Evolutionary conservation across 306 rosid genomes (phyloP), one percentile per base, ranked within the genome.

Genomic region (Lablab purpureus): DNA sequence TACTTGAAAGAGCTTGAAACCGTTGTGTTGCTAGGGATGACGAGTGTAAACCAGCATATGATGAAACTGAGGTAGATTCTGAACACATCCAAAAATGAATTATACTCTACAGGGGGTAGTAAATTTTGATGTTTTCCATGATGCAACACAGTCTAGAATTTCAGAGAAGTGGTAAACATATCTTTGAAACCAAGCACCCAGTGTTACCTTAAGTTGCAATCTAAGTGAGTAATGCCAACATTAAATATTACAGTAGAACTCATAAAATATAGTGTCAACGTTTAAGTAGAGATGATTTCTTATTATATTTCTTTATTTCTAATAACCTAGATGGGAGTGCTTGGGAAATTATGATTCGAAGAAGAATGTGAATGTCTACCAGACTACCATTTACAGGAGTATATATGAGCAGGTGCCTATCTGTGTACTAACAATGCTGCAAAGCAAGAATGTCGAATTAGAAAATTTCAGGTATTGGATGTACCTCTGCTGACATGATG

Each of bases 1-100:
- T 87, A 73, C 81, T 71, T 34, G 94, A 49, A 71, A 96, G 98
- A 65, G 99, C 97, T 71, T 90, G 98, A 86, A 85, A 93, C 67
- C 94, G 82, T 80, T 93, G 98, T 37, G 88, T 73, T 49, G 96
- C 80, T 50, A 91, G 84, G 56, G 97, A 91, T 34, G 96, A 77
- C 37, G 94, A 89, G 46, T 47, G 81, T 60, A 80, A 80, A 74
- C 82, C 87, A 78, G 90, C 76, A 76, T 80, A 66, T 2, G 92
- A 88, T 62, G 83, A 69, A 66, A 76, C 67, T 1, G 97, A 96
- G 40, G 66, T 82, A 74, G 54, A 25, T 41, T 93, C 99, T 95
- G 96, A 60, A 56, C 17, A 30, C 49, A 73, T 71, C 41, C 34
- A 49, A 67, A 79, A 71, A 18, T 1, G 6, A 54, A 80, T 73